Base-by-base conservation (phyloP, 208 protist genomes). In the Crithidia brevicula region DNA sequence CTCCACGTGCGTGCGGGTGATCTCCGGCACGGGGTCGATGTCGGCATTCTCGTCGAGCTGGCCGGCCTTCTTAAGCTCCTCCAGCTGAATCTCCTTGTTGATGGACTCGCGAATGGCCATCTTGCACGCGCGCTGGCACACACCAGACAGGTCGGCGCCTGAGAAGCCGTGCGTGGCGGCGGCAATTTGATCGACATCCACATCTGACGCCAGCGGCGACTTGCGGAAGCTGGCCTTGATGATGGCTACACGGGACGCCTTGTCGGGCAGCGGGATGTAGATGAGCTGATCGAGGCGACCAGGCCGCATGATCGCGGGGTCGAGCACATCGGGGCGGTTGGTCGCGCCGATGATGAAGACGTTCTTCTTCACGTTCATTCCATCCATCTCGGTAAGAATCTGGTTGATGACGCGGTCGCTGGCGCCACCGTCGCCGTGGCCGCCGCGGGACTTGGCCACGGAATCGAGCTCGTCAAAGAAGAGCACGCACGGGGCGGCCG, bases 401-500 rank as follows among this genome's bases (percentile, higher is more conserved):
- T 99, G 99, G 92, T 99, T 99, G 83, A 99, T 99, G 16, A 99
- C 99, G 72, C 99, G 97, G 76, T 99, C 99, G 75, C 93, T 97
- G 43, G 98, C 99, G 60, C 98, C 98, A 43, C 98, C 98, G 82
- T 99, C 99, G 74, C 98, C 98, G 31, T 62, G 71, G 68, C 83
- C 67, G 57, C 99, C 99, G 76, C 99, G 96, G 25, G 97, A 76
- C 77, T 98, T 95, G 25, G 99, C 98, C 53, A 99, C 99, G 3
- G 98, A 99, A 86, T 99, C 99, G 34, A 99, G 85, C 82, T 99
- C 99, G 86, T 99, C 99, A 83, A 99, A 99, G 95, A 99, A 99
- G 36, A 99, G 94, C 23, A 99, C 98, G 87, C 99, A 99, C 34
- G 99, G 99, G 15, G 99, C 96, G 7, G 99, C 98, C 28, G 82